phyloP scores from a whole-genome alignment of 495 filamentous ascomycete species.

The Talaromyces adpressus region DNA sequence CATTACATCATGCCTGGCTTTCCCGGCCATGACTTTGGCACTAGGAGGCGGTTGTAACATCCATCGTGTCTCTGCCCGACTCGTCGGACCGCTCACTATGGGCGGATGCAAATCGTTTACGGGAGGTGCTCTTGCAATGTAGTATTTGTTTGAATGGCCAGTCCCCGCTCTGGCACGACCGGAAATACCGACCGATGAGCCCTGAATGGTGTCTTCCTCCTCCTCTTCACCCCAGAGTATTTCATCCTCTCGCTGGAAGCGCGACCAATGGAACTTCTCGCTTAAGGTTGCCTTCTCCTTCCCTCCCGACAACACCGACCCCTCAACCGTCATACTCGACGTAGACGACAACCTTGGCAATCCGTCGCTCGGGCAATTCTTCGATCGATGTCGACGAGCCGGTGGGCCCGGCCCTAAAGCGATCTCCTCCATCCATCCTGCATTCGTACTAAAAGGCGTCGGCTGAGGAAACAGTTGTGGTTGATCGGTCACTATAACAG shows the following conservation, averaged over 20 bases:
- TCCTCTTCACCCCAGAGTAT: constrained; percentile 59
- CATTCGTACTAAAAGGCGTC: constrained; percentile 74
- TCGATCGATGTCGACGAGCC: constrained; percentile 41
- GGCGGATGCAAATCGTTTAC: constrained; percentile 85
- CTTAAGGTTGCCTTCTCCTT: constrained; percentile 29
- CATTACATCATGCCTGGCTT: constrained; percentile 43
- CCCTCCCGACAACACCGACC: constrained; percentile 22
- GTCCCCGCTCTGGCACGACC: constrained; percentile 36
- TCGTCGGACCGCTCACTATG: constrained; percentile 67
- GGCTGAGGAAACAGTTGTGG: constrained; percentile 72
- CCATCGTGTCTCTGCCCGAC: constrained; percentile 67
- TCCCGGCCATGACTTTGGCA: constrained; percentile 82
- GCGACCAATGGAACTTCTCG: constrained; percentile 63
- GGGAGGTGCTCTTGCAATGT: constrained; percentile 62
- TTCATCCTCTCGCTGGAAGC: constrained; percentile 81
- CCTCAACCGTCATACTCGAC: constrained; percentile 25
- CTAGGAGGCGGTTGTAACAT: constrained; percentile 85
- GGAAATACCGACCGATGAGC: constrained; percentile 47
- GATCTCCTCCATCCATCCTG: constrained; percentile 82
- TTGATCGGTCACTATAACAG: constrained; percentile 49
- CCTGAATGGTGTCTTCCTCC: constrained; percentile 24
- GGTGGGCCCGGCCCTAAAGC: constrained; percentile 66
- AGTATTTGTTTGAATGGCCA: constrained; percentile 48
- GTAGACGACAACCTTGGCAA: constrained; percentile 13
- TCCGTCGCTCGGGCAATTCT: constrained; percentile 41